Percentiles rank a stretch among this genome's conserved stretches.
Evolutionary conservation across 306 rosid genomes (phyloP).

Genomic region (Crotalaria pallida): DNA sequence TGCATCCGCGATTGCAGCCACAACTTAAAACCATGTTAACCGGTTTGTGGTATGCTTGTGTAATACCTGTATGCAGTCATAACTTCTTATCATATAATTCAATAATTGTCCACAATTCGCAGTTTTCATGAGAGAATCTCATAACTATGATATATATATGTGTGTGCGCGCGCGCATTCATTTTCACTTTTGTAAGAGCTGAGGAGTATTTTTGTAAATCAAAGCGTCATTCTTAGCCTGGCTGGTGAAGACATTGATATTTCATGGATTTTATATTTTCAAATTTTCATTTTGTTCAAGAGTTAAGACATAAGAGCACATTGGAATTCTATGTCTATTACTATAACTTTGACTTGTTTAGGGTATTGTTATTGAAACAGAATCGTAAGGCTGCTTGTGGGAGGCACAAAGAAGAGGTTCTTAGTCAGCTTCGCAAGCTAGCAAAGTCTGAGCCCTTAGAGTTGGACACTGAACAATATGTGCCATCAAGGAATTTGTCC

Average conservation of each 20-base stretch:
- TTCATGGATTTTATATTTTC: not conserved
- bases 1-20: too few species aligned
- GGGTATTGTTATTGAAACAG: conserved; percentile 57
- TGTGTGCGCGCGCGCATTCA: not conserved
- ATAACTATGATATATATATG: not conserved
- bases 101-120: too few species aligned
- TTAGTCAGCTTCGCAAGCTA: conserved; percentile 66
- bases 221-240: not conserved
- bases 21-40: too few species aligned
- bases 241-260: not conserved
- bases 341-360: conserved; percentile 34
- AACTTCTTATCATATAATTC: too few species aligned
- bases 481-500: conserved; percentile 21
- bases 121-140: too few species aligned
- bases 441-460: conserved; percentile 52
- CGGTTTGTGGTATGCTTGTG: too few species aligned
- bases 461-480: conserved; percentile 30
- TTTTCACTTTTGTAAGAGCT: not conserved
- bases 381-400: conserved; percentile 85
- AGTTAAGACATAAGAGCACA: not conserved
- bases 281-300: not conserved
- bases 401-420: conserved; percentile 61
- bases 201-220: not conserved
- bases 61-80: too few species aligned
- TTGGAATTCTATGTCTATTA: conserved; percentile 17